Evolutionary conservation across 2,329 filamentous ascomycete species (phyloP), one percentile per base, ranked within the genome.

Genomic region (Alternaria burnsii): DNA sequence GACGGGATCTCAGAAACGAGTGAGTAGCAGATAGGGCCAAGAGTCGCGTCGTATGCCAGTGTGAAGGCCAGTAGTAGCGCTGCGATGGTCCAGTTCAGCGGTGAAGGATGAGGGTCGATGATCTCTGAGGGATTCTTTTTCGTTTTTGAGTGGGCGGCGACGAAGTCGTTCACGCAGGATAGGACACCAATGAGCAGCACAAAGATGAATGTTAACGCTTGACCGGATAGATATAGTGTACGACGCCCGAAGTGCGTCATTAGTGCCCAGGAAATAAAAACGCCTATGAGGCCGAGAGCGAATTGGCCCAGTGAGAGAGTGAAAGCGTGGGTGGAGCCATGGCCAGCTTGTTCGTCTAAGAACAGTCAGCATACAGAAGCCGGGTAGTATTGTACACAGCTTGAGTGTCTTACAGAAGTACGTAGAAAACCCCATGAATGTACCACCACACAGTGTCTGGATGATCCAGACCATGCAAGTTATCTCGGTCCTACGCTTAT

Each of bases 1-100:
- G 92, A 92, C 0, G 92, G 92, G 20, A 97, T 79, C 76, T 97
- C 93, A 0, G 90, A 86, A 5, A 96, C 92, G 9, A 97, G 85
- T 0, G 92, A 94, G 80, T 85, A 9, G 78, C 71, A 2, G 84
- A 82, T 86, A 0, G 70, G 68, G 1, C 70, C 70, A 4, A 71
- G 43, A 0, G 65, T 48, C 43, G 59, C 62, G 6, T 65, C 59
- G 43, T 67, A 67, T 1, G 59, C 51, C 0, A 64, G 58, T 0
- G 62, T 65, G 53, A 68, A 65, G 1, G 58, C 47, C 7, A 68
- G 42, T 4, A 67, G 41, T 1, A 65, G 51, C 0, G 55, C 57
- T 16, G 64, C 64, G 6, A 68, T 67, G 2, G 34, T 7, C 58
- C 58, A 60, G n/a, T 58, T 46, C 16, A 60, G 40, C 7, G 32